Evolutionary conservation across 352 stramenopile species (phyloP), one percentile per base, ranked within the genome.

Genomic region (Phytophthora macrochlamydospora): DNA sequence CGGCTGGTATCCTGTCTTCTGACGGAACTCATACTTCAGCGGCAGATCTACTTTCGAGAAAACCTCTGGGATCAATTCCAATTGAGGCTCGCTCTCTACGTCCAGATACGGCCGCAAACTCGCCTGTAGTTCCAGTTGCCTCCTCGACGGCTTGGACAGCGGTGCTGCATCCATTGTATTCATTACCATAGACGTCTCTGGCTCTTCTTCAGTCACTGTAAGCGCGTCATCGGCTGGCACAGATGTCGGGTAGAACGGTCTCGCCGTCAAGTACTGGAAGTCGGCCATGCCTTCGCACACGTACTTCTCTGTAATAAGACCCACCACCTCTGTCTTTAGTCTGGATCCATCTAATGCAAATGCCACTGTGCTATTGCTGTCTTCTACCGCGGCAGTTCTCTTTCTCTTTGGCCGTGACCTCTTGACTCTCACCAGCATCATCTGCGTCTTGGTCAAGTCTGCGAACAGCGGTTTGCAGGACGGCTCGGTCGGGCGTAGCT

Each of bases 231-330:
- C 71, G 2, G 65, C 51, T n/a, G 62, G 60, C 46, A 74, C 63
- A n/a, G 51, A 52, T 33, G 73, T 71, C 12, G 79, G 76, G 49
- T 85, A 87, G 61, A 92, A 94, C 24, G 73, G 67, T 13, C 73
- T 57, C 24, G 85, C 73, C 1, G 87, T 91, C 33, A 94, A 84
- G 71, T 91, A 94, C 70, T 94, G 87, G 68, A 92, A 94, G 65
- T 94, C 87, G 31, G 85, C 87, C 85, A 94, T 92, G 56, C 87
- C 87, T 69, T 94, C 83, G 57, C 87, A 93, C 46, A 93, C 83
- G 59, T 92, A 94, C 64, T 93, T 94, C 49, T 93, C 87, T 6
- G 70, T 69, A 33, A 91, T 73, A 46, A 93, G 59, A 0, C 83
- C 85, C 13, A 90, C 78, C n/a, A 93, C 71, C 29, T 89, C 59